Percentiles rank a stretch among this genome's conserved stretches.
Evolutionary conservation across 1,284 basidiomycete species (phyloP).

Genomic region (Pterulicium gracile): DNA sequence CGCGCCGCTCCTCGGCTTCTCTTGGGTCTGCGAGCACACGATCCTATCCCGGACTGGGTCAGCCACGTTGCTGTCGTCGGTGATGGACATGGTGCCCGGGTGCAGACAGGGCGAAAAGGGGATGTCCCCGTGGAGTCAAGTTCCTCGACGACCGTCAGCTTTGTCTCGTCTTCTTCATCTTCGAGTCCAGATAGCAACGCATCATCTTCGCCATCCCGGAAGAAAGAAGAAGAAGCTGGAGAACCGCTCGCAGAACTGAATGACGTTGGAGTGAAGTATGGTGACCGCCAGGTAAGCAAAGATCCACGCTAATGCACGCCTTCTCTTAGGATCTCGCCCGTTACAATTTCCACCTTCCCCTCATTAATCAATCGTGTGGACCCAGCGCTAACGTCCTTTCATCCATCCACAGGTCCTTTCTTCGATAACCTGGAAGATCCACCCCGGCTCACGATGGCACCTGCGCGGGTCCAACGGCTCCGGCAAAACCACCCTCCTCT

Average conservation of each 20-base stretch:
- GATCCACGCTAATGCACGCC: neutral
- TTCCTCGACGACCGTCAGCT: neutral
- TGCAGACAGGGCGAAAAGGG: conserved; percentile 28
- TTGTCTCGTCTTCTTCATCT: no score
- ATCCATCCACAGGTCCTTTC: conserved; percentile 46
- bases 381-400: neutral
- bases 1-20: conserved; percentile 51
- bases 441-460: conserved; percentile 77
- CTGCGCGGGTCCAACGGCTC: conserved; percentile 44
- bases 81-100: conserved; percentile 30
- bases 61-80: conserved; percentile 63
- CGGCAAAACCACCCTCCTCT: conserved; percentile 93
- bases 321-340: neutral
- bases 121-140: neutral
- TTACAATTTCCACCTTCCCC: neutral
- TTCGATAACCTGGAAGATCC: conserved; percentile 72
- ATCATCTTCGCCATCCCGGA: no score
- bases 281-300: conserved; percentile 38
- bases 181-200: no score
- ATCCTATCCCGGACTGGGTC: conserved; percentile 76
- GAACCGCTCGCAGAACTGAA: conserved; percentile 48
- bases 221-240: conserved; percentile 9
- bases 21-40: conserved; percentile 72
- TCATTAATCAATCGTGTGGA: conserved; percentile 6
- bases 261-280: conserved; percentile 66